Evolutionary conservation across 108 stramenopile genomes (phyloP).

Genomic region (Cyclotella cryptica): DNA sequence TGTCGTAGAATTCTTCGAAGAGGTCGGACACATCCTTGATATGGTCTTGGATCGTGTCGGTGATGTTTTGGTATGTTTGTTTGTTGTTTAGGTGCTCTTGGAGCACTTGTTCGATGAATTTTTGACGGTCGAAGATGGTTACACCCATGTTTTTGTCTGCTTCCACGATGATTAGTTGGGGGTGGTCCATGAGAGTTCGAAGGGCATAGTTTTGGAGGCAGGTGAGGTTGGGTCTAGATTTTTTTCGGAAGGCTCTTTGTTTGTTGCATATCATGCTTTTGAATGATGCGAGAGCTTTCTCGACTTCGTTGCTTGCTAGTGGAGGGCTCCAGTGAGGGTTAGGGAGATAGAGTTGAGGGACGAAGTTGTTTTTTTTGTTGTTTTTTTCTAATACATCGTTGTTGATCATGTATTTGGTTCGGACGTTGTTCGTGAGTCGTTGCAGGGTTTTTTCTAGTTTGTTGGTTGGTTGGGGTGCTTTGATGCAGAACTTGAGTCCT

Average conservation of each 20-base stretch:
- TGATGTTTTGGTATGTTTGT: background rate
- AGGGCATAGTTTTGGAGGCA: background rate
- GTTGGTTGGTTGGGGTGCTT: background rate
- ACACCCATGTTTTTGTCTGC: slow-evolving; percentile 13
- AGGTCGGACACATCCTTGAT: too few relatives aligned
- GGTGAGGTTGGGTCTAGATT: background rate
- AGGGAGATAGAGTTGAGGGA: background rate
- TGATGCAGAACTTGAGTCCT: slow-evolving; percentile 7
- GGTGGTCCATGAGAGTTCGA: background rate
- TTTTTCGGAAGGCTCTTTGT: background rate
- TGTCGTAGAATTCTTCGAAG: background rate
- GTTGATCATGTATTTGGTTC: background rate
- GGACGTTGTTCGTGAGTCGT: background rate
- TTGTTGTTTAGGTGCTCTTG: background rate
- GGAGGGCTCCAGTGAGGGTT: background rate
- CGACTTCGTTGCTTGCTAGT: background rate
- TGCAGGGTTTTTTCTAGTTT: background rate
- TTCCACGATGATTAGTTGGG: background rate
- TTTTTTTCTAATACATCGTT: background rate
- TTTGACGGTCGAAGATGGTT: background rate
- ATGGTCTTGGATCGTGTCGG: too few relatives aligned
- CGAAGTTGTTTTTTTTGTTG: background rate
- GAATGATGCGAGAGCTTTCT: background rate
- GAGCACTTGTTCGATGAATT: slow-evolving; percentile 1
- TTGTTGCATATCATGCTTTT: background rate